Conservation (phyloP, 2,329 filamentous ascomycete species). For the Aaosphaeria pasadenensis region DNA sequence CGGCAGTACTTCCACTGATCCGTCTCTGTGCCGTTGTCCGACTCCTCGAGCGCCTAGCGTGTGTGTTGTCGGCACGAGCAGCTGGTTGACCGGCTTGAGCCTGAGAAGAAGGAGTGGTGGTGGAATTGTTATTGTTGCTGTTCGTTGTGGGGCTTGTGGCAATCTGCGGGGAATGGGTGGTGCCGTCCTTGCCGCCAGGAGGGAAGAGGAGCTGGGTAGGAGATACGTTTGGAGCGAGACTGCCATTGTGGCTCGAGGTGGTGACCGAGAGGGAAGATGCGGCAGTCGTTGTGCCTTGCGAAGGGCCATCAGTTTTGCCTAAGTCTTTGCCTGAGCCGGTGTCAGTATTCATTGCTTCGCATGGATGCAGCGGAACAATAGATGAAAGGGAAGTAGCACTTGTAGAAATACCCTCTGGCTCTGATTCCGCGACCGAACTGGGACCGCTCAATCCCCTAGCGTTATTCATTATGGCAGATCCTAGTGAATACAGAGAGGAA, state of each 20-base stretch:
- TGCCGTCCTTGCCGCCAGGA: slow-evolving; percentile 11
- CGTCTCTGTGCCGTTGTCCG: slow-evolving; percentile 63
- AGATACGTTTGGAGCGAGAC: slow-evolving; percentile 36
- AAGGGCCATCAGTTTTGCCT: slow-evolving; percentile 23
- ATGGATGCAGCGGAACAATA: no score
- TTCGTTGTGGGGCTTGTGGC: slow-evolving; percentile 12
- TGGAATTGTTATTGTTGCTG: slow-evolving; percentile 5
- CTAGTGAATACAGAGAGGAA: slow-evolving; percentile 69
- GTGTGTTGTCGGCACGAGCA: slow-evolving; percentile 3
- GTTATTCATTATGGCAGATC: slow-evolving; percentile 56
- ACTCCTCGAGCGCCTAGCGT: slow-evolving; percentile 35
- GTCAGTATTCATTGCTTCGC: no score
- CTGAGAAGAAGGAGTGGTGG: not conserved
- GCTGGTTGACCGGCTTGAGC: slow-evolving; percentile 10
- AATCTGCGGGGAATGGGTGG: slow-evolving; percentile 6
- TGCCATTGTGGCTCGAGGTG: slow-evolving; percentile 43
- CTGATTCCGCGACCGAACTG: slow-evolving; percentile 45
- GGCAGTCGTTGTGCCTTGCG: slow-evolving; percentile 39
- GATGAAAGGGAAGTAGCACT: slow-evolving; percentile 14
- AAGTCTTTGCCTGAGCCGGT: not conserved
- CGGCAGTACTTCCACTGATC: slow-evolving; percentile 78
- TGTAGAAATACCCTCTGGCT: slow-evolving; percentile 35
- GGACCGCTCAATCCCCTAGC: slow-evolving; percentile 50
- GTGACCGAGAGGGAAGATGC: slow-evolving; percentile 44
- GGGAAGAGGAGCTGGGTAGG: slow-evolving; percentile 35